Base-by-base conservation (phyloP, 2,329 filamentous ascomycete genomes). In the Ophiosphaerella korrae region DNA sequence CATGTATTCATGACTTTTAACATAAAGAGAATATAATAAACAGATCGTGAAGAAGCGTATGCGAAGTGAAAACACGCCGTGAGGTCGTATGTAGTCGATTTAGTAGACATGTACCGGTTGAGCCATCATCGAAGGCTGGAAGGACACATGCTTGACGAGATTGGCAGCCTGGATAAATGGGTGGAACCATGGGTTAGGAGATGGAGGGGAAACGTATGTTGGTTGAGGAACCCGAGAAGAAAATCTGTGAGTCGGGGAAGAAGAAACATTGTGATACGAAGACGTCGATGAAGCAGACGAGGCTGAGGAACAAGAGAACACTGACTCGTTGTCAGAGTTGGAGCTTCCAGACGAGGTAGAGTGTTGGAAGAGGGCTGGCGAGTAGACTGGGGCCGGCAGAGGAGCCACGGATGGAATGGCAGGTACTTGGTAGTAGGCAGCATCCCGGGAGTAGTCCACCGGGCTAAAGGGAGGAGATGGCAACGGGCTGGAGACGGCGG, bases 401-500 rank as follows among this genome's bases (percentile, higher is more conserved):
- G 69, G 65, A 55, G 69, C 57, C 46, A 68, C 64, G 36, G 66
- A 62, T 48, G 71, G 65, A 44, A 71, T 53, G 42, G 58, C 43
- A 29, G 58, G 50, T 16, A 54, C 50, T 40, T 70, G 69, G 55
- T 68, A 71, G 55, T 63, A 70, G 16, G 60, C 53, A 44, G 56
- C 60, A 44, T 68, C 65, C 55, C 62, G 55, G 45, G 57, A 44
- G 56, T 75, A 72, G 48, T 74, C 72, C 34, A 73, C 67, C 7
- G 77, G 75, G 44, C 67, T 70, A 61, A 76, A 75, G n/a, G 74
- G 73, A 42, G 77, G 76, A 39, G 75, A 76, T n/a, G 74, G 68
- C 39, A 77, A 67, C 11, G 76, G 71, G 13, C 71, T 67, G 9
- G 78, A 73, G 14, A 75, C 66, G 60, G 59, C 76, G 54, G 67